phyloP scores from a whole-genome alignment of 805 yeast genomes.

The Kluyveromyces siamensis region DNA sequence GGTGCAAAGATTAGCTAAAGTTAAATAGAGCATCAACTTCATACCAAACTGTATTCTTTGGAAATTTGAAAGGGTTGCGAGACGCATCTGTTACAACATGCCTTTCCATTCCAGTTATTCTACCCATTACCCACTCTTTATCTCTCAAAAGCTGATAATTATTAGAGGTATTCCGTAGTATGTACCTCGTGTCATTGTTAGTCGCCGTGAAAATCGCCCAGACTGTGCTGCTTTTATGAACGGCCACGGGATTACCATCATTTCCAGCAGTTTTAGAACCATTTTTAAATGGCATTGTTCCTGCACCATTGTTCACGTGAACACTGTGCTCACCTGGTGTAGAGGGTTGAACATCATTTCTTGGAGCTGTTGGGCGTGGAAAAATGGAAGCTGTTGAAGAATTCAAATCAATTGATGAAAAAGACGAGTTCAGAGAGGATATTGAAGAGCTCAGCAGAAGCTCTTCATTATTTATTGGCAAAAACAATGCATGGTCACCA shows the following conservation, averaged over 20 bases:
- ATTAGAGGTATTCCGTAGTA: slow-evolving; percentile 38
- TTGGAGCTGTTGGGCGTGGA: neutral
- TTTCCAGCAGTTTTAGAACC: neutral
- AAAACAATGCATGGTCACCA: slow-evolving; percentile 74
- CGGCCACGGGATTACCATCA: neutral
- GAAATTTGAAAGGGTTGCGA: slow-evolving; percentile 58
- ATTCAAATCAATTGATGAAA: slow-evolving; percentile 25
- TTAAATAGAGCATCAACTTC: slow-evolving; percentile 39
- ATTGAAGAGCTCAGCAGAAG: slow-evolving; percentile 14
- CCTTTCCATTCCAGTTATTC: slow-evolving; percentile 50
- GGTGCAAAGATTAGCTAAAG: slow-evolving; percentile 3
- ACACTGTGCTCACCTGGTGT: neutral
- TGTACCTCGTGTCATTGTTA: slow-evolving; percentile 71
- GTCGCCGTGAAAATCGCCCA: slow-evolving; percentile 92
- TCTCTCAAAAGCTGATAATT: slow-evolving; percentile 29
- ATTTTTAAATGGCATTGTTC: neutral
- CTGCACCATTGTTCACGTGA: neutral
- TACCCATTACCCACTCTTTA: slow-evolving; percentile 80
- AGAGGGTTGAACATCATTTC: neutral
- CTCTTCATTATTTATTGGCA: slow-evolving; percentile 59
- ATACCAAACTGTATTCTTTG: slow-evolving; percentile 57
- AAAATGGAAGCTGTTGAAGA: slow-evolving; percentile 1
- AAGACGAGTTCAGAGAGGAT: slow-evolving; percentile 26
- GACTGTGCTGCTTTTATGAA: slow-evolving; percentile 29
- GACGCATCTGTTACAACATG: slow-evolving; percentile 35